Base-by-base conservation (phyloP, 1,139 yeast genomes). In the Pichia sp. region DNA sequence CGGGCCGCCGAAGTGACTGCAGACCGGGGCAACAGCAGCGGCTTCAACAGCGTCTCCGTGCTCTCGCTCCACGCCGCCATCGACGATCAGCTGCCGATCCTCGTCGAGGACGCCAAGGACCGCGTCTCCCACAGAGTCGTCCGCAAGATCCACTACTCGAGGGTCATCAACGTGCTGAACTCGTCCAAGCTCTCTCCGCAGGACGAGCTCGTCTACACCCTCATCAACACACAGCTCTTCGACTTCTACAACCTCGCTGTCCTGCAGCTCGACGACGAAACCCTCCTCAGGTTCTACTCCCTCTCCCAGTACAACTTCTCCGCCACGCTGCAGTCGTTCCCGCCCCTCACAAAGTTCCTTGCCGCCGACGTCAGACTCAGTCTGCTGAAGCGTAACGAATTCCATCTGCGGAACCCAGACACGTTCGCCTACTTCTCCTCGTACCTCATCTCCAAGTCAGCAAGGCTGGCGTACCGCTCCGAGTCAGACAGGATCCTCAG, bases 21-120 rank as follows among this genome's bases (percentile, higher is more conserved):
- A 20, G 47, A 27, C 0, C 52, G 54, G 1, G 34, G n/a, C 4
- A 9, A 6, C 12, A 24, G 34, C 14, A 17, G n/a, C 14, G 6
- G 8, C 20, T 27, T 34, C 16, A 52, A 52, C 6, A n/a, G 50
- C 16, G 63, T 77, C 2, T 60, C 75, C 40, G 67, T 67, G 40
- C 53, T 76, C 34, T 73, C 80, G 1, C 69, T 71, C 53, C 69
- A 71, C 54, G 74, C 78, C 8, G 68, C 83, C 0, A 70, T 75
- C 2, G 75, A 76, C 55, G 70, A 72, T 45, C 71, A 72, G 44
- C 64, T 79, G 27, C 83, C 83, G 1, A 65, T 78, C 1, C 63
- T 79, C 2, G 67, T 79, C 3, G 81, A 78, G 58, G 78, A 76
- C 55, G 63, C 61, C 34, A 57, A 58, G 16, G 65, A 67, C 30